These are phyloP conservation scores for Podospora pseudopauciseta DNA, from an alignment of 495 filamentous ascomycete genomes.

Conservation along the genomic window DNA sequence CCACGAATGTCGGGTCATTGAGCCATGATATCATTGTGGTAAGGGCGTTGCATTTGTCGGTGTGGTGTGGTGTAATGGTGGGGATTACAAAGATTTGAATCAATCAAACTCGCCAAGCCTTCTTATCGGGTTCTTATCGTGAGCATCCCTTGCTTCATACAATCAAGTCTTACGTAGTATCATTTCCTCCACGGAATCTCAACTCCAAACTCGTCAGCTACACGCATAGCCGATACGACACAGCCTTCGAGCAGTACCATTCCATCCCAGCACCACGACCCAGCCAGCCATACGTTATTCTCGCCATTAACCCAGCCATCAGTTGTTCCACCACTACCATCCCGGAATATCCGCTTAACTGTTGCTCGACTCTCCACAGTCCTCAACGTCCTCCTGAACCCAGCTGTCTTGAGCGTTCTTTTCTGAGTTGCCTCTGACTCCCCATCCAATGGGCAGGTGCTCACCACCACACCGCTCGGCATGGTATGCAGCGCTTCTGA, in stretches of 20 bases:
- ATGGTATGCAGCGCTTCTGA: conserved; percentile 34
- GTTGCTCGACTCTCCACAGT: conserved; percentile 30
- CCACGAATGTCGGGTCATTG: background rate
- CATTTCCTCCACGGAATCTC: conserved; percentile 33
- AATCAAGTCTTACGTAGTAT: background rate
- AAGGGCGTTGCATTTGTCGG: background rate
- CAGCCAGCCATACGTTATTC: conserved; percentile 49
- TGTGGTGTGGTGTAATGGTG: background rate
- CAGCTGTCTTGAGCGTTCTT: conserved; percentile 20
- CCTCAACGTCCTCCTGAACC: conserved; percentile 38
- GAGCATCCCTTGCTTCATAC: background rate
- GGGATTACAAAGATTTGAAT: background rate
- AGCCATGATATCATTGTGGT: background rate
- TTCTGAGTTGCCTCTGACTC: conserved; percentile 12
- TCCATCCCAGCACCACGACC: conserved; percentile 63
- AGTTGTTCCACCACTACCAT: background rate
- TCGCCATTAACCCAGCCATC: conserved; percentile 42
- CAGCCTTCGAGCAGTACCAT: conserved; percentile 62
- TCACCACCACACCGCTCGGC: conserved; percentile 31
- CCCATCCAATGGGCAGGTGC: conserved; percentile 29
- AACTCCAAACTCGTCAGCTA: conserved; percentile 49
- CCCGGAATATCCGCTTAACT: conserved; percentile 17
- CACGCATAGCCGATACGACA: conserved; percentile 49
- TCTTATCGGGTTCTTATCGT: background rate
- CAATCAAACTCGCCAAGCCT: background rate